Evolutionary conservation across 2,329 filamentous ascomycete species (phyloP).

Genomic region (Cytospora mali): DNA sequence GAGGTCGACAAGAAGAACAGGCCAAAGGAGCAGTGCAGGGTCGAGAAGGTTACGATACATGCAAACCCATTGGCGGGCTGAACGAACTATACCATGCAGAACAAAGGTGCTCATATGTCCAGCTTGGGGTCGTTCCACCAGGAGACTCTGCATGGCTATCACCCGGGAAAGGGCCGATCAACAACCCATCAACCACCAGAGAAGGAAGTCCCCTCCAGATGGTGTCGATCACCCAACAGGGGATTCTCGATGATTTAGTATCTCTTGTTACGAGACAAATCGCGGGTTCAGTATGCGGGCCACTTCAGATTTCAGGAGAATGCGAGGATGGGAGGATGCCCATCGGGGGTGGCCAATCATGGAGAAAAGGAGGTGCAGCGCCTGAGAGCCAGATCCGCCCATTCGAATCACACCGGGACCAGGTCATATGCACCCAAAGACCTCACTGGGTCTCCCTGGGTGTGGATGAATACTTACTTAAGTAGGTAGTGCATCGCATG

Average conservation of each 20-base stretch:
- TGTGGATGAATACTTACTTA: background rate
- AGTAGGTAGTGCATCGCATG: no score
- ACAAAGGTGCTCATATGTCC: background rate
- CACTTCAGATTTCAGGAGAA: background rate
- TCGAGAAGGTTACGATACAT: slow-evolving; percentile 73
- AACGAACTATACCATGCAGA: slow-evolving; percentile 29
- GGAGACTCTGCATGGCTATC: background rate
- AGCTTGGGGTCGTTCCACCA: background rate
- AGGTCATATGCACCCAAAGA: background rate
- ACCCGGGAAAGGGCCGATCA: background rate
- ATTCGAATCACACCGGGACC: background rate
- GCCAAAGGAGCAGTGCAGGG: slow-evolving; percentile 66
- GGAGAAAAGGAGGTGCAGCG: background rate
- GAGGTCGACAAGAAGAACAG: slow-evolving; percentile 78
- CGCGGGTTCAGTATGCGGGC: background rate
- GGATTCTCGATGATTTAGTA: background rate
- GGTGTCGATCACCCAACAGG: background rate
- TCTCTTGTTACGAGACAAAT: background rate
- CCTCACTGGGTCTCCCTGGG: no score
- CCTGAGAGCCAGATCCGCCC: background rate
- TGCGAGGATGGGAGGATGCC: background rate
- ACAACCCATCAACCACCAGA: background rate
- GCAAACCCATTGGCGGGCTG: slow-evolving; percentile 75
- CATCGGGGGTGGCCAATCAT: background rate
- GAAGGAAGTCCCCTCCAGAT: background rate